Conservation (phyloP, 495 filamentous ascomycete species). For the Talaromyces adpressus region DNA sequence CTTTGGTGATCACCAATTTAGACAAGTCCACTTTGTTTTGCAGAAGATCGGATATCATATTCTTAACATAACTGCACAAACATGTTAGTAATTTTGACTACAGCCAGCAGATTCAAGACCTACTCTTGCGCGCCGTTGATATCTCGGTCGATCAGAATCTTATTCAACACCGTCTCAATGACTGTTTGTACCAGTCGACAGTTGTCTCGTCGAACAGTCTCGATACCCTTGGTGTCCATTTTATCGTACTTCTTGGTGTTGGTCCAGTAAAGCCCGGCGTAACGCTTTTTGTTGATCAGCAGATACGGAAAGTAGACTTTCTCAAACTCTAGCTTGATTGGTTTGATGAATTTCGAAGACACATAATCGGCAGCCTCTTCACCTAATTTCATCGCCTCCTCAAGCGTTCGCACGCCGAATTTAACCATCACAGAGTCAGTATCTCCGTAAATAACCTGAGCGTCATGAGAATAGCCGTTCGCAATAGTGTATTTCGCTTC, state of each 20-base stretch:
- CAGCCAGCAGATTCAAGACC: neutral
- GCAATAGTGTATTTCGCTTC: slow-evolving; percentile 82
- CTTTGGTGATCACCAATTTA: slow-evolving; percentile 98
- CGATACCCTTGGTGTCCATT: slow-evolving; percentile 99
- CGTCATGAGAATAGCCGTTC: slow-evolving; percentile 90
- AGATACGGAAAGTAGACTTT: slow-evolving; percentile 99
- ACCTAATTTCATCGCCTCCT: slow-evolving; percentile 87
- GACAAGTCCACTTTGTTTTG: slow-evolving; percentile 99
- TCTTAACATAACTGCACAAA: slow-evolving; percentile 78
- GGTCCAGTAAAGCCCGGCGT: slow-evolving; percentile 96
- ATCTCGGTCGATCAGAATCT: slow-evolving; percentile 91
- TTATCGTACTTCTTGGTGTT: slow-evolving; percentile 93
- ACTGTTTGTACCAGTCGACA: slow-evolving; percentile 92
- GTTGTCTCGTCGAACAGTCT: slow-evolving; percentile 95
- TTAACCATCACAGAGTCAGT: slow-evolving; percentile 99
- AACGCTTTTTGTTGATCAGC: slow-evolving; percentile 99
- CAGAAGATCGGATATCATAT: slow-evolving; percentile 88
- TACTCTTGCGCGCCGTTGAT: slow-evolving; percentile 88
- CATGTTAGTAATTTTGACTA: neutral
- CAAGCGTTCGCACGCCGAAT: slow-evolving; percentile 80
- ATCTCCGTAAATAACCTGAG: slow-evolving; percentile 96
- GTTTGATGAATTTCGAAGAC: slow-evolving; percentile 84
- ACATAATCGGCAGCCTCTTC: slow-evolving; percentile 83
- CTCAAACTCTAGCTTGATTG: slow-evolving; percentile 98
- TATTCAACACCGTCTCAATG: slow-evolving; percentile 92